phyloP scores from a whole-genome alignment of 371 early-diverging fungal species.

The Mucor sp. region DNA sequence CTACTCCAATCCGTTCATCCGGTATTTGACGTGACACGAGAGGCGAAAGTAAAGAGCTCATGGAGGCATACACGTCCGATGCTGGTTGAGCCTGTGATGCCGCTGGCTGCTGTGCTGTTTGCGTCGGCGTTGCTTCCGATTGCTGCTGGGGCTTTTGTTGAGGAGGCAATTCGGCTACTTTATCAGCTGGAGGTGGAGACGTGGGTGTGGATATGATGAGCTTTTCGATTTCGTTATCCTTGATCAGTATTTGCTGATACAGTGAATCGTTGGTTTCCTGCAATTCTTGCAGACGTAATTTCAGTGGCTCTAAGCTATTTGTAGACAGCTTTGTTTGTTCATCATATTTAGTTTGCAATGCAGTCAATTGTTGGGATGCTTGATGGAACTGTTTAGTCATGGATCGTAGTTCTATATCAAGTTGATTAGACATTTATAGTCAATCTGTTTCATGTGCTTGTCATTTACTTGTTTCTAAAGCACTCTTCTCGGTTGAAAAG shows the following conservation, averaged over 20 bases:
- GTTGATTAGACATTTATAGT: neutral
- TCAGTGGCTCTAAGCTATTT: neutral
- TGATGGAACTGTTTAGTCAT: neutral
- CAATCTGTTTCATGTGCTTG: neutral
- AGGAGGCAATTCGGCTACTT: neutral
- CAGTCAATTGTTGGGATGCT: constrained; percentile 2
- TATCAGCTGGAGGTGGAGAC: constrained; percentile 13
- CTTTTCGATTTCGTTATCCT: constrained; percentile 24
- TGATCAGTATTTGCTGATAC: constrained; percentile 14
- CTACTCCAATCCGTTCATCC: constrained; percentile 24
- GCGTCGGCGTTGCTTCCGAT: neutral
- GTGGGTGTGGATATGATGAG: constrained; percentile 14
- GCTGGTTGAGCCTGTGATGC: neutral
- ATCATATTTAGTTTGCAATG: constrained; percentile 10
- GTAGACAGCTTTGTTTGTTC: neutral
- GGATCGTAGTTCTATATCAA: constrained; percentile 14
- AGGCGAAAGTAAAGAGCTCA: constrained; percentile 41
- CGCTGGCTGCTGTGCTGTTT: neutral
- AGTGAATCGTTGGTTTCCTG: constrained; percentile 9
- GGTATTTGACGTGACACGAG: constrained; percentile 22
- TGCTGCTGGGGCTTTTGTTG: neutral
- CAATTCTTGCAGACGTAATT: constrained; percentile 11
- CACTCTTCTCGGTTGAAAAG: neutral
- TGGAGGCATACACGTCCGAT: constrained; percentile 26
- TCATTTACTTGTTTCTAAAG: constrained; percentile 8